A percentile compares a stretch with the other conserved stretches of the same genome.
These are phyloP conservation scores for Taxawa tesnikishii DNA, from an alignment of 2,329 filamentous ascomycete species.

Conservation along the genomic window DNA sequence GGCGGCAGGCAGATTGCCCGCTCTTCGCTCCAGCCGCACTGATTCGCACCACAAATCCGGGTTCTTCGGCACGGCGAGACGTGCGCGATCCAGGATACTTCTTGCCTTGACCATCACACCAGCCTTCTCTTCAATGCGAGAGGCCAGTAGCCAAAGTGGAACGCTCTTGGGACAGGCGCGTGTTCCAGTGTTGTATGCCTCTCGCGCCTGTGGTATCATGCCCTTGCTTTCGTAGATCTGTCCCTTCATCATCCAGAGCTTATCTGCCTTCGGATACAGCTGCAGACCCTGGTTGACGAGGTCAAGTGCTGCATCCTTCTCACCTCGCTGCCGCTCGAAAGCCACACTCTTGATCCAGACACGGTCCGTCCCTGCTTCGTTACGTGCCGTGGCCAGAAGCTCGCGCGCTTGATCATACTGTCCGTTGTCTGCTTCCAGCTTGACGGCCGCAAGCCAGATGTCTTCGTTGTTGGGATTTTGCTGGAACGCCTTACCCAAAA, in stretches of 20 bases:
- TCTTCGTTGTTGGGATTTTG: constrained; percentile 96
- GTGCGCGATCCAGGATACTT: constrained; percentile 82
- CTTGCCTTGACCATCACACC: constrained; percentile 84
- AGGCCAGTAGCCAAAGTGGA: constrained; percentile 79
- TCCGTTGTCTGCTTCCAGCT: constrained; percentile 83
- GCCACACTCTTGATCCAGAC: constrained; percentile 96
- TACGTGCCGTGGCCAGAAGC: constrained; percentile 69
- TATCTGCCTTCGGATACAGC: constrained; percentile 71
- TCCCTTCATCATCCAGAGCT: constrained; percentile 98
- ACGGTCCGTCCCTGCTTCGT: constrained; percentile 84
- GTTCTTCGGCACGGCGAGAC: constrained; percentile 75
- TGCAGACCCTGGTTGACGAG: constrained; percentile 78
- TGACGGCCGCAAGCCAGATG: constrained; percentile 93
- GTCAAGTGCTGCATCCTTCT: constrained; percentile 69
- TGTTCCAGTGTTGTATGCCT: constrained; percentile 80
- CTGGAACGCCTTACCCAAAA: constrained; percentile 81
- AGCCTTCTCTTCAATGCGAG: constrained; percentile 72
- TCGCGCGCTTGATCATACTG: constrained; percentile 71
- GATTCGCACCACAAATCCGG: constrained; percentile 83
- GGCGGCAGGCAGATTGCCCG: constrained; percentile 71
- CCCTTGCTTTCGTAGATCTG: constrained; percentile 85
- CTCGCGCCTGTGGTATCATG: constrained; percentile 71
- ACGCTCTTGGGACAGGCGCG: constrained; percentile 76
- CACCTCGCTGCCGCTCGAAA: constrained; percentile 76
- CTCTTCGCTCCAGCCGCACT: constrained; percentile 82